A percentile compares a stretch with the other conserved stretches of the same genome.
These are phyloP conservation scores for Fusarium multiceps DNA, from an alignment of 2,329 filamentous ascomycete genomes.

Conservation along the genomic window DNA sequence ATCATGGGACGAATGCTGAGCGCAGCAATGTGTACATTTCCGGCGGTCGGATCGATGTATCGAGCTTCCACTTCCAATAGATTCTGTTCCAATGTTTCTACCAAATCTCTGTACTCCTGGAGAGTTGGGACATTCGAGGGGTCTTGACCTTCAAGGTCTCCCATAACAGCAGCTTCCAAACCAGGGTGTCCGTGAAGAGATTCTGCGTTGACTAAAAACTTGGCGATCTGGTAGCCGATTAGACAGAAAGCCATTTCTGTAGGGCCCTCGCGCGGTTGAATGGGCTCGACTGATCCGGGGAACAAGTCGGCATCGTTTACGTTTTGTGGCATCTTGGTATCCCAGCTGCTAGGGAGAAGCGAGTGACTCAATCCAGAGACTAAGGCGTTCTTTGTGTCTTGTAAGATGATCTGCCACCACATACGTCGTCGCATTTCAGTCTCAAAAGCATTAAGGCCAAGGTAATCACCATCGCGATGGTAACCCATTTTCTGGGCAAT, in stretches of 20 bases:
- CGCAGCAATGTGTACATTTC: conserved; percentile 64
- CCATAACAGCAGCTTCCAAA: conserved; percentile 62
- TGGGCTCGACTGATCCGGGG: conserved; percentile 62
- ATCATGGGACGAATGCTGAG: conserved; percentile 60
- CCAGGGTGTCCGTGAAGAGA: conserved; percentile 56
- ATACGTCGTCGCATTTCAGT: conserved; percentile 74
- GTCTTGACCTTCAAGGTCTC: conserved; percentile 51
- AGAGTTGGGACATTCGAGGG: conserved; percentile 47
- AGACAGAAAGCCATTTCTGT: conserved; percentile 71
- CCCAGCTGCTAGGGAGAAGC: conserved; percentile 63
- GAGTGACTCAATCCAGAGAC: conserved; percentile 67
- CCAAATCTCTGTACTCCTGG: conserved; percentile 56
- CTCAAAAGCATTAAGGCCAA: conserved; percentile 70
- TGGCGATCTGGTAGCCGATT: conserved; percentile 61
- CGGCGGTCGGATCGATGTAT: conserved; percentile 63
- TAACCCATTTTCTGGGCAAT: conserved; percentile 76
- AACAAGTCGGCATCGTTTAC: conserved; percentile 69
- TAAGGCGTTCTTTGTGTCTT: conserved; percentile 67
- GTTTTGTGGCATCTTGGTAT: conserved; percentile 67
- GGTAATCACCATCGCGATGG: conserved; percentile 68
- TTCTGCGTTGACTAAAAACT: conserved; percentile 60
- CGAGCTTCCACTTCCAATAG: conserved; percentile 60
- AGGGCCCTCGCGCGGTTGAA: conserved; percentile 65
- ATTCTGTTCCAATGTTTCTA: conserved; percentile 57
- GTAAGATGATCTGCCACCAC: conserved; percentile 73